A percentile compares a stretch with the other conserved stretches of the same genome.
phyloP scores from a whole-genome alignment of 2,329 filamentous ascomycete species.

The Penicillium paneum region DNA sequence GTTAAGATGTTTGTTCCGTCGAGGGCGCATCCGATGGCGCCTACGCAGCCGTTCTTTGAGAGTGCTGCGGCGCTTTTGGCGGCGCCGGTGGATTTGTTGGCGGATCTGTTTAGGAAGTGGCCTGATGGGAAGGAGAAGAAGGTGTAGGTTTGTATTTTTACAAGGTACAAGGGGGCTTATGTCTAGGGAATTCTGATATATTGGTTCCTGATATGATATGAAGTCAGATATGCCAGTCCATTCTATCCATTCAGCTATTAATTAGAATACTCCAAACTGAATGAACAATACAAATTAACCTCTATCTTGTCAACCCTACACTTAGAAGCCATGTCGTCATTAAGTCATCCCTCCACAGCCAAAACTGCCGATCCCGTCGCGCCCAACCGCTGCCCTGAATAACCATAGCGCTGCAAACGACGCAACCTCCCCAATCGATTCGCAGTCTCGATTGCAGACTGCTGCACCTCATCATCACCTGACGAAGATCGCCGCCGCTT shows the following conservation, averaged over 20 bases:
- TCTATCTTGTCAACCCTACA: neutral
- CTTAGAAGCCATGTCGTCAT: neutral
- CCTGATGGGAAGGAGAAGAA: slow-evolving; percentile 29
- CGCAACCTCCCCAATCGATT: slow-evolving; percentile 13
- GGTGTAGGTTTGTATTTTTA: neutral
- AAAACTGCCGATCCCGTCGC: slow-evolving; percentile 8
- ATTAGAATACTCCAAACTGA: neutral
- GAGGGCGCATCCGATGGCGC: slow-evolving; percentile 51
- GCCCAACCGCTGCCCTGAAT: slow-evolving; percentile 6
- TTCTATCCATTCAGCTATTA: neutral
- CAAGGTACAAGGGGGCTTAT: neutral
- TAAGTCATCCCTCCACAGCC: slow-evolving; percentile 9
- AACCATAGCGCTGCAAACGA: slow-evolving; percentile 13
- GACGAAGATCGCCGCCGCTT: slow-evolving; percentile 24
- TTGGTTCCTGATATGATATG: neutral
- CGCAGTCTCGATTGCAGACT: neutral
- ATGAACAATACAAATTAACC: neutral
- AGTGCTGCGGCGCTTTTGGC: slow-evolving; percentile 53
- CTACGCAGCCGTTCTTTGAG: slow-evolving; percentile 56
- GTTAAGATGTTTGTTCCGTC: slow-evolving; percentile 56
- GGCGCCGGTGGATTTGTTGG: slow-evolving; percentile 56
- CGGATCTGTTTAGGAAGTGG: slow-evolving; percentile 57
- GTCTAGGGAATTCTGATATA: neutral
- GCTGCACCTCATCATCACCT: slow-evolving; percentile 1
- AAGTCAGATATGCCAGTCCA: neutral